Evolutionary conservation across 2,329 filamentous ascomycete species (phyloP).

Genomic region (Paracoccidioides lutzii): DNA sequence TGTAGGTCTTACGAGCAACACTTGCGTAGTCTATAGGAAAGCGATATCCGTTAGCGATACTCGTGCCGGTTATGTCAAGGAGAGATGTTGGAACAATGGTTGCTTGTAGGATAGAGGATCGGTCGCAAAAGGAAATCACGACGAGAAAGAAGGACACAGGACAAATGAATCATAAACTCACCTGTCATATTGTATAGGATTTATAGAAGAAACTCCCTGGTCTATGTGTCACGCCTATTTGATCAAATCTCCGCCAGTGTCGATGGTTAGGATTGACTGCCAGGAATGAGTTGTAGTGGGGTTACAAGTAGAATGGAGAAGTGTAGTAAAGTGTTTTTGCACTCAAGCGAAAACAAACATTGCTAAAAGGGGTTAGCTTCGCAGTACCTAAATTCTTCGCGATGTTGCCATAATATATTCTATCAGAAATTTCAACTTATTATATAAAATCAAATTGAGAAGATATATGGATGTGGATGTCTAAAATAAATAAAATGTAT

Average conservation of each 20-base stretch:
- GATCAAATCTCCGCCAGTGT: constrained; percentile 1
- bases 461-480: background rate
- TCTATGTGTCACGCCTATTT: background rate
- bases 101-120: background rate
- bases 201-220: background rate
- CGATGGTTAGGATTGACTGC: constrained; percentile 1
- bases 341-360: constrained; percentile 4
- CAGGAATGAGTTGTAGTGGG: constrained; percentile 7
- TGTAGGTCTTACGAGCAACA: constrained; percentile 23
- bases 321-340: constrained; percentile 3
- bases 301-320: constrained; percentile 6
- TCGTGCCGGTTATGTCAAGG: background rate
- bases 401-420: no score
- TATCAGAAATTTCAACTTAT: no score
- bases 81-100: background rate
- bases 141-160: background rate
- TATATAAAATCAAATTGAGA: background rate
- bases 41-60: background rate
- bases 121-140: background rate
- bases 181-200: constrained; percentile 8
- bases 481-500: background rate
- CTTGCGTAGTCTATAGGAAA: constrained; percentile 22
- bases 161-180: background rate
- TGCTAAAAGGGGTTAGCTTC: background rate
- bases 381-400: background rate